Conservation (phyloP, 305 asterid species). For the Solanum hybrid region DNA sequence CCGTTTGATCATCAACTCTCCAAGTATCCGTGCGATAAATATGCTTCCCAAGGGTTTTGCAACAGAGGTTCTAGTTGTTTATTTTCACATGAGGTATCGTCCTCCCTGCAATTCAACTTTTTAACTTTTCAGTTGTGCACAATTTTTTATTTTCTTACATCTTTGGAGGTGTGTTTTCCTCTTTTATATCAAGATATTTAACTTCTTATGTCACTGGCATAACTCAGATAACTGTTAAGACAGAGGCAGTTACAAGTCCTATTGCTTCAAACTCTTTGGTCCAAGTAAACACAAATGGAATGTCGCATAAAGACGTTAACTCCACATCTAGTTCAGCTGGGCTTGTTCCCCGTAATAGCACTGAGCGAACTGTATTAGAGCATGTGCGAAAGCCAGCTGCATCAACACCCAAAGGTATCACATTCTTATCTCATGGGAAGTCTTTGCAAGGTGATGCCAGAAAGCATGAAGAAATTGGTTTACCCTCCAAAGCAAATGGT, state of each 20-base stretch:
- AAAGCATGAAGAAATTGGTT: constrained; percentile 28
- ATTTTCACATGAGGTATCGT: constrained; percentile 77
- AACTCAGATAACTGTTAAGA: constrained; percentile 36
- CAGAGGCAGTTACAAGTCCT: constrained; percentile 20
- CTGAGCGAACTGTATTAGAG: constrained; percentile 19
- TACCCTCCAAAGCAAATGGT: constrained; percentile 18
- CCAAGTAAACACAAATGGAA: constrained; percentile 14
- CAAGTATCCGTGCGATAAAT: constrained; percentile 71
- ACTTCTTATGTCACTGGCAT: constrained; percentile 7
- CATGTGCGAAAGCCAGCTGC: constrained; percentile 21
- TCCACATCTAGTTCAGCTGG: constrained; percentile 20
- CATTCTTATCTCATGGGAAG: constrained; percentile 28
- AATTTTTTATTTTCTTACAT: neutral
- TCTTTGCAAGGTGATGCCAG: constrained; percentile 20
- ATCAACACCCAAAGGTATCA: constrained; percentile 57
- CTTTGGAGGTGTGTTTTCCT: neutral
- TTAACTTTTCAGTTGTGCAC: neutral
- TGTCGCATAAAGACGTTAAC: constrained; percentile 16
- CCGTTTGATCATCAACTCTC: constrained; percentile 78
- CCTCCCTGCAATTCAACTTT: neutral
- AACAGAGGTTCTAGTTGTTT: constrained; percentile 70
- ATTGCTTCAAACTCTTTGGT: constrained; percentile 24
- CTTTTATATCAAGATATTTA: neutral
- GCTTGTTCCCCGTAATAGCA: constrained; percentile 18
- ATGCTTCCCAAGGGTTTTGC: constrained; percentile 56